phyloP scores from a whole-genome alignment of 2,329 filamentous ascomycete genomes.

The Sporothrix mexicana region DNA sequence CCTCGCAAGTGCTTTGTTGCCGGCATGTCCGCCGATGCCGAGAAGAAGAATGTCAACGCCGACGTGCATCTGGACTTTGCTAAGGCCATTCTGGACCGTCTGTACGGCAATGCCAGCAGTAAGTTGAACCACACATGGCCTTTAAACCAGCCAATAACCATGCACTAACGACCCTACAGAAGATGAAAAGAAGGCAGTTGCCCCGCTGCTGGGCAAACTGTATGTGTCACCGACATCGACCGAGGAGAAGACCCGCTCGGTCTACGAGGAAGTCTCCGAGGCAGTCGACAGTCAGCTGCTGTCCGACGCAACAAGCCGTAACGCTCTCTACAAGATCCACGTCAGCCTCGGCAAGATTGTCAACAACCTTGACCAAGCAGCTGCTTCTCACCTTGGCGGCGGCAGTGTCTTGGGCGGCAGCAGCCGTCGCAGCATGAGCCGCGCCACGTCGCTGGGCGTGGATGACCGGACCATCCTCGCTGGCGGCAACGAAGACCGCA shows the following conservation, averaged over 20 bases:
- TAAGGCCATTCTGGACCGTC: constrained; percentile 74
- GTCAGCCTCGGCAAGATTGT: constrained; percentile 71
- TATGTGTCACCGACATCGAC: constrained; percentile 73
- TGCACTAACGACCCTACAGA: constrained; percentile 55
- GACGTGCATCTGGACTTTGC: constrained; percentile 83
- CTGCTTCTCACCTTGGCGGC: constrained; percentile 27
- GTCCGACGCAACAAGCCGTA: constrained; percentile 65
- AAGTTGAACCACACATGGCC: constrained; percentile 45
- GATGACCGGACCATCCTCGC: constrained; percentile 41
- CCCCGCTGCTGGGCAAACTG: constrained; percentile 80
- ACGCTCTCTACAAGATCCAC: constrained; percentile 71
- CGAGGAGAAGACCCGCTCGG: constrained; percentile 61
- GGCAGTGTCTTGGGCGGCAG: constrained; percentile 37
- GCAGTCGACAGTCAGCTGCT: constrained; percentile 68
- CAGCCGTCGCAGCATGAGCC: constrained; percentile 49
- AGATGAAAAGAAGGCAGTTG: constrained; percentile 84
- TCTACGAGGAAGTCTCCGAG: constrained; percentile 63
- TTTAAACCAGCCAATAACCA: background rate
- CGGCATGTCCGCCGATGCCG: constrained; percentile 54
- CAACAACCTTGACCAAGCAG: constrained; percentile 59
- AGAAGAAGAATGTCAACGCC: constrained; percentile 70
- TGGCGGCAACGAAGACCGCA: constrained; percentile 47
- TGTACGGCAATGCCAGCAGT: constrained; percentile 71
- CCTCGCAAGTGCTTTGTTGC: constrained; percentile 71
- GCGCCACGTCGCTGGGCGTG: constrained; percentile 50